A percentile compares a stretch with the other conserved stretches of the same genome.
Evolutionary conservation across 2,329 filamentous ascomycete species (phyloP).

Genomic region (Cercospora brassicicola): DNA sequence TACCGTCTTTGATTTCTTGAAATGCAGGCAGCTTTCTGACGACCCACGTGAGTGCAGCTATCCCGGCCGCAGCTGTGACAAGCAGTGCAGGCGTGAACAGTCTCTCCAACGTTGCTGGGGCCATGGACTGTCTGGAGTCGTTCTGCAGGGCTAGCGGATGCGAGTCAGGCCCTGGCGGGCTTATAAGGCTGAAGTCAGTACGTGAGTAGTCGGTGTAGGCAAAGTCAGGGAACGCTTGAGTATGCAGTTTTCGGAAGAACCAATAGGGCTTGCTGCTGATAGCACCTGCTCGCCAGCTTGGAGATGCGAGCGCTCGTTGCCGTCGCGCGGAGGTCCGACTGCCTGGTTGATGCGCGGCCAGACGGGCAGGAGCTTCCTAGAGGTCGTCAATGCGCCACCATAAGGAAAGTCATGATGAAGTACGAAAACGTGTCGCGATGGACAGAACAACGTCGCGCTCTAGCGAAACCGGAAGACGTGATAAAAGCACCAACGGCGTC

Average conservation of each 20-base stretch:
- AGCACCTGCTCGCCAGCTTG: constrained; percentile 14
- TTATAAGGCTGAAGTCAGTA: constrained; percentile 4
- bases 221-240: constrained; percentile 8
- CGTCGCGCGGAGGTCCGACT: not conserved
- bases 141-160: not conserved
- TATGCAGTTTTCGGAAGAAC: not conserved
- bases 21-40: constrained; percentile 8
- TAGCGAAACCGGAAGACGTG: not conserved
- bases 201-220: constrained; percentile 4
- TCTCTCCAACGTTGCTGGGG: not conserved
- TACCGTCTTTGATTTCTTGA: constrained; percentile 18
- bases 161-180: not conserved
- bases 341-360: not conserved
- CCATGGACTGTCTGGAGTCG: constrained; percentile 5
- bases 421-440: not conserved
- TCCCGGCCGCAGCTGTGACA: constrained; percentile 9
- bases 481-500: not conserved
- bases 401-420: not conserved
- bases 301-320: not conserved
- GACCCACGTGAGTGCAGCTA: constrained; percentile 8
- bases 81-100: constrained; percentile 6
- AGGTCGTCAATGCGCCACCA: not conserved
- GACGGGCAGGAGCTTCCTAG: not conserved
- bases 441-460: not conserved
- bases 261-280: constrained; percentile 5